phyloP scores from a whole-genome alignment of 1,284 basidiomycete genomes.

The Amylostereum areolatum region DNA sequence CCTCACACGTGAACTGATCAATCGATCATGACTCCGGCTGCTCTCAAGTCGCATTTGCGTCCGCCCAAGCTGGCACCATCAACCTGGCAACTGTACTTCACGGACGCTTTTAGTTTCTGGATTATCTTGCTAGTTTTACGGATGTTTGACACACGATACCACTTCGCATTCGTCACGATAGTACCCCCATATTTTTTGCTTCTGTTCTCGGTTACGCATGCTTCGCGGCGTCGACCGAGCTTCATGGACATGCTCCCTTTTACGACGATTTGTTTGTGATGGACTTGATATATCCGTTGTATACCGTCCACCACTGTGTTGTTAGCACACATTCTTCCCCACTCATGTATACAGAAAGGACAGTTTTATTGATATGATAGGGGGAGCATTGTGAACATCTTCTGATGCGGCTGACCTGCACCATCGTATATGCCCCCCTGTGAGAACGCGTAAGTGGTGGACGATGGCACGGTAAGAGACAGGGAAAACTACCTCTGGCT shows the following conservation, averaged over 20 bases:
- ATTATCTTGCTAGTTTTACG: too few species aligned
- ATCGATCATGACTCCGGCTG: slow-evolving; percentile 6
- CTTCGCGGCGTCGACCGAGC: too few species aligned
- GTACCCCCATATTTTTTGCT: too few species aligned
- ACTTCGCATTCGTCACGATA: too few species aligned
- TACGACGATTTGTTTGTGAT: too few species aligned
- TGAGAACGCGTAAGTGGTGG: slow-evolving; percentile 3
- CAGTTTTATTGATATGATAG: slow-evolving; percentile 22
- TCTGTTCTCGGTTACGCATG: too few species aligned
- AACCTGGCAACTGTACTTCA: slow-evolving; percentile 96
- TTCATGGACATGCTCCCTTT: too few species aligned
- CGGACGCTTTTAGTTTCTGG: too few species aligned
- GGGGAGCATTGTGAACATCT: slow-evolving; percentile 57
- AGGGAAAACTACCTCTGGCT: slow-evolving; percentile 42
- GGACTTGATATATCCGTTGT: slow-evolving; percentile 20
- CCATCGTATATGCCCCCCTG: slow-evolving; percentile 76
- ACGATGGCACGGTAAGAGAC: slow-evolving; percentile 2
- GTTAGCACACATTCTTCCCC: slow-evolving; percentile 26
- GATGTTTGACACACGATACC: too few species aligned
- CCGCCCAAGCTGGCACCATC: slow-evolving; percentile 92
- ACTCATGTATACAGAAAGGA: slow-evolving; percentile 11
- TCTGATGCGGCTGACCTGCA: slow-evolving; percentile 76
- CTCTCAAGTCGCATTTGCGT: slow-evolving; percentile 55
- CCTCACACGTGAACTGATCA: slow-evolving; percentile 16
- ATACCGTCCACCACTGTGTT: slow-evolving; percentile 33